These are phyloP conservation scores for Spiraea crenata DNA, from an alignment of 331 rosid genomes.

Conservation along the genomic window DNA sequence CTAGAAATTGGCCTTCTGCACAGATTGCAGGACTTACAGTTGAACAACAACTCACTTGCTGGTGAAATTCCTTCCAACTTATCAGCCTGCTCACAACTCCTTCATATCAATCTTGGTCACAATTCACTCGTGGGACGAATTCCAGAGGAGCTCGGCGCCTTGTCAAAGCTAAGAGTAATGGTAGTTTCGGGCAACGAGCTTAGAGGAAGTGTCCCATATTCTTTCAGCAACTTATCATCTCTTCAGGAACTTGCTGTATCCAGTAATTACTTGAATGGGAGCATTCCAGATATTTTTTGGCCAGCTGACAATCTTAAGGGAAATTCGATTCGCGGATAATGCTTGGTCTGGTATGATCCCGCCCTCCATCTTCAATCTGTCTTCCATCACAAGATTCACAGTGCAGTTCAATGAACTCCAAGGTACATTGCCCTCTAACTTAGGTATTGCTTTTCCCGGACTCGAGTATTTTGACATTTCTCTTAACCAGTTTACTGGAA, in stretches of 20 bases:
- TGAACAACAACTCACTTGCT: neutral
- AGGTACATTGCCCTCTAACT: slow-evolving; percentile 1
- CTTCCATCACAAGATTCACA: neutral
- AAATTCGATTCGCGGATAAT: neutral
- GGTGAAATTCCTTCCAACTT: neutral
- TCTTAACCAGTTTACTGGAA: neutral
- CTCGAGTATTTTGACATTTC: neutral
- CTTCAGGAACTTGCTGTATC: neutral
- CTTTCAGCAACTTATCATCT: slow-evolving; percentile 1
- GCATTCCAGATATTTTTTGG: neutral
- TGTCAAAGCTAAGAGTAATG: neutral
- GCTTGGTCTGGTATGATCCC: neutral
- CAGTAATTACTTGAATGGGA: neutral
- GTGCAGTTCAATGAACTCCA: neutral
- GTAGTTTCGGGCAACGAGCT: neutral
- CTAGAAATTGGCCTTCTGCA: neutral
- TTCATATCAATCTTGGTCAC: accelerated
- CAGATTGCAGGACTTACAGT: neutral
- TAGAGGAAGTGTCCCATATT: neutral
- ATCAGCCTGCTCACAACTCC: neutral
- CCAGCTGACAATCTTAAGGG: neutral
- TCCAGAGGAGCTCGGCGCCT: neutral
- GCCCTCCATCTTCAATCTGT: neutral
- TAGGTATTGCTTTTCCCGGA: neutral
- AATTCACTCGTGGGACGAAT: neutral